Percentiles rank a stretch among this genome's conserved stretches.
These are phyloP conservation scores for Nicotiana undulata DNA, from an alignment of 257 asterid genomes.

Conservation along the genomic window DNA sequence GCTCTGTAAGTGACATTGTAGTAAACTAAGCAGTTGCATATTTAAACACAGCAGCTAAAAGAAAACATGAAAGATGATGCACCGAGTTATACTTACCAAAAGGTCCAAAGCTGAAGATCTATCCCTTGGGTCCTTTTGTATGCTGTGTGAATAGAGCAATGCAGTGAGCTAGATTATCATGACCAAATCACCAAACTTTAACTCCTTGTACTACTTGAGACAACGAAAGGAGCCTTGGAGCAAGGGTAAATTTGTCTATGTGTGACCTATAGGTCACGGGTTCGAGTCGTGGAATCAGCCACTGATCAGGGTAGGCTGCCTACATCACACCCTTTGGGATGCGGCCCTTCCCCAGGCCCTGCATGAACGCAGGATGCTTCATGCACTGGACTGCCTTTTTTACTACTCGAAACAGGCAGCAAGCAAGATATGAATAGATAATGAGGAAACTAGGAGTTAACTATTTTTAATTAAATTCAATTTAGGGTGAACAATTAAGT, in stretches of 20 bases:
- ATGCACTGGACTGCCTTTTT: too few relatives aligned
- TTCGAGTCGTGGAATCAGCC: too few relatives aligned
- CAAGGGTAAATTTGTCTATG: too few relatives aligned
- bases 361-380: too few relatives aligned
- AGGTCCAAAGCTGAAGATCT: constrained; percentile 83
- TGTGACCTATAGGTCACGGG: too few relatives aligned
- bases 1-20: constrained; percentile 38
- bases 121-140: constrained; percentile 82
- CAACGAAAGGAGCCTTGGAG: too few relatives aligned
- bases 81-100: constrained; percentile 46
- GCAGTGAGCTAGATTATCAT: neutral
- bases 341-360: too few relatives aligned
- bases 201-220: neutral
- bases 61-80: neutral
- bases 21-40: neutral
- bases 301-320: too few relatives aligned
- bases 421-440: neutral
- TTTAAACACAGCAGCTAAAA: neutral
- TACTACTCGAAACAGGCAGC: neutral
- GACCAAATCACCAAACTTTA: neutral
- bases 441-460: neutral
- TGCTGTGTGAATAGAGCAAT: constrained; percentile 44
- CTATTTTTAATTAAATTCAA: neutral
- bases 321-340: too few relatives aligned
- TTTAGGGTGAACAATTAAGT: neutral